Conservation (phyloP, 306 rosid species). For the Urtica urens region DNA sequence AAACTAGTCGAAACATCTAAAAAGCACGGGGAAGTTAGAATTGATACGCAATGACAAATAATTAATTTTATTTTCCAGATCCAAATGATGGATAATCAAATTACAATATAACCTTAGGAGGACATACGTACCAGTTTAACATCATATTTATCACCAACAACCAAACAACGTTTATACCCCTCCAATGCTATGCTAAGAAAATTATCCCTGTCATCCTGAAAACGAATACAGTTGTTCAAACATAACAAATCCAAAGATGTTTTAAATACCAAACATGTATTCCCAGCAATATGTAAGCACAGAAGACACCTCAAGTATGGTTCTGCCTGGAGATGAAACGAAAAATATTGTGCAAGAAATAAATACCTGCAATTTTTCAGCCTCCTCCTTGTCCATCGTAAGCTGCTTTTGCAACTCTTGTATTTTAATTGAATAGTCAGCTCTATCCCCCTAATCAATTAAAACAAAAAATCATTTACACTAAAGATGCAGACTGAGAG, state of each 20-base stretch:
- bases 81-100: neutral
- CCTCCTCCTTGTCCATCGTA: constrained; percentile 87
- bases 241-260: neutral
- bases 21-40: constrained; percentile 10
- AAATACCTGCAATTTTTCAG: constrained; percentile 67
- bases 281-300: neutral
- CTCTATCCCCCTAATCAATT: constrained; percentile 57
- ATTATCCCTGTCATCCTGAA: constrained; percentile 87
- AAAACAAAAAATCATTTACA: neutral
- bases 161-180: constrained; percentile 74
- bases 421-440: constrained; percentile 63
- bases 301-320: no score
- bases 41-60: neutral
- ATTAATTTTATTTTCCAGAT: neutral
- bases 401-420: constrained; percentile 87
- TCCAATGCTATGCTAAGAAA: constrained; percentile 82
- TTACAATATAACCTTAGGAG: neutral
- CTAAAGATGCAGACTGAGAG: neutral
- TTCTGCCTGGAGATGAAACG: no score
- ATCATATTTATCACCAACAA: constrained; percentile 74
- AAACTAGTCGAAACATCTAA: constrained; percentile 85
- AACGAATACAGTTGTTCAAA: neutral
- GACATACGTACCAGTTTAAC: constrained; percentile 77
- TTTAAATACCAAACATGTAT: neutral
- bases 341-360: no score